These are phyloP conservation scores for Dysphania ambrosioides DNA, from an alignment of 148 eudicot species.

Conservation along the genomic window DNA sequence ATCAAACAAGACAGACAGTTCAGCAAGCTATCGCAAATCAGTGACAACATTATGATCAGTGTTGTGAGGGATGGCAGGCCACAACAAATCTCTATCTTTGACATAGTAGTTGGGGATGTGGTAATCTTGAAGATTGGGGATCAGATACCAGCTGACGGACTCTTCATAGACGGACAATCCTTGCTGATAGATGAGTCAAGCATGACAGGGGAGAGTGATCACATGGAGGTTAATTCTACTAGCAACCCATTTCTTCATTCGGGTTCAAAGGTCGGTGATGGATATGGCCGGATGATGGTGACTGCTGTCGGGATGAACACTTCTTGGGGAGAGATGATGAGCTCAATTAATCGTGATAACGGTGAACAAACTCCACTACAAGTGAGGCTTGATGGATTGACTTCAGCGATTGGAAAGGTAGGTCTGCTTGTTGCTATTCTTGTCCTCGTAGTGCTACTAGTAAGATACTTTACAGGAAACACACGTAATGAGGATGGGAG, in stretches of 20 bases:
- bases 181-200: constrained; percentile 73
- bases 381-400: constrained; percentile 58
- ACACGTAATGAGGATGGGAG: constrained; percentile 44
- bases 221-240: constrained; percentile 44
- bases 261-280: constrained; percentile 81
- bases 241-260: constrained; percentile 66
- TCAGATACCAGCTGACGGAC: constrained; percentile 78
- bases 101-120: constrained; percentile 71
- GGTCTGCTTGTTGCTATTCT: constrained; percentile 70
- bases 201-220: constrained; percentile 90
- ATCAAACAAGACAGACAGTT: constrained; percentile 75
- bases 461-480: constrained; percentile 78
- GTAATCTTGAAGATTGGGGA: constrained; percentile 62
- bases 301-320: constrained; percentile 76
- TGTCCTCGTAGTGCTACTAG: constrained; percentile 61
- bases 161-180: constrained; percentile 63
- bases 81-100: constrained; percentile 66
- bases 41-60: constrained; percentile 56
- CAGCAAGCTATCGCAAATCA: constrained; percentile 66
- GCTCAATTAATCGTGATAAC: constrained; percentile 57
- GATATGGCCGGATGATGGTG: constrained; percentile 66
- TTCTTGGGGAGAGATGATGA: constrained; percentile 87
- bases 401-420: constrained; percentile 69
- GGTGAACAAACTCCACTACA: constrained; percentile 70
- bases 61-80: constrained; percentile 55